phyloP scores from a whole-genome alignment of 192 early-diverging fungal genomes.

The Allomyces javanicus region DNA sequence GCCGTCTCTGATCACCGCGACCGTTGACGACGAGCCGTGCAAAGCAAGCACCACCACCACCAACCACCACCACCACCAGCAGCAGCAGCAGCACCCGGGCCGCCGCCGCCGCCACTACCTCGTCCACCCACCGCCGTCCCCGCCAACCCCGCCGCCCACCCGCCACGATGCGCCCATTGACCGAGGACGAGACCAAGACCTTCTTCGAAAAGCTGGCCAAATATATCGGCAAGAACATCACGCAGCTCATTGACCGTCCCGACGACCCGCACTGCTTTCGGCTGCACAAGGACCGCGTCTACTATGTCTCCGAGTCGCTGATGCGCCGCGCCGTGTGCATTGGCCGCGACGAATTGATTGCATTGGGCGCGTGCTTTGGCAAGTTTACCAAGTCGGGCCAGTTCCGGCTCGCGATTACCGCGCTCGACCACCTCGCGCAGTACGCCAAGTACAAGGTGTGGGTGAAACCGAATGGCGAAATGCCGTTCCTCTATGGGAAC shows the following conservation, averaged over 20 bases:
- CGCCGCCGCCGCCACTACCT: too few relatives aligned
- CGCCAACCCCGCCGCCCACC: too few relatives aligned
- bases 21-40: too few relatives aligned
- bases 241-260: slow-evolving; percentile 77
- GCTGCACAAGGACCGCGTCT: slow-evolving; percentile 83
- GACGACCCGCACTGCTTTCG: slow-evolving; percentile 96
- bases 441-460: slow-evolving; percentile 97
- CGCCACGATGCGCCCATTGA: slow-evolving; percentile 73
- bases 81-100: too few relatives aligned
- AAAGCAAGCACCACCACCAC: too few relatives aligned
- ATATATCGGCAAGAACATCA: slow-evolving; percentile 94
- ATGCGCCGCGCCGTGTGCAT: slow-evolving; percentile 73
- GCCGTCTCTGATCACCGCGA: too few relatives aligned
- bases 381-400: slow-evolving; percentile 97
- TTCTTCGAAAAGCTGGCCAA: slow-evolving; percentile 96
- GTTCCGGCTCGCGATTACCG: slow-evolving; percentile 87
- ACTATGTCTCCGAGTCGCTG: slow-evolving; percentile 85
- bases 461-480: slow-evolving; percentile 98
- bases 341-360: slow-evolving; percentile 66
- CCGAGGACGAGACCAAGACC: slow-evolving; percentile 91
- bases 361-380: slow-evolving; percentile 93
- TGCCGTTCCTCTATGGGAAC: slow-evolving; percentile 97
- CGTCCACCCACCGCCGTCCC: too few relatives aligned
- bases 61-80: too few relatives aligned
- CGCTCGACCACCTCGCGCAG: slow-evolving; percentile 76